These are phyloP conservation scores for Panicum miliaceum DNA, from an alignment of 176 grass and related monocot species.

Conservation along the genomic window DNA sequence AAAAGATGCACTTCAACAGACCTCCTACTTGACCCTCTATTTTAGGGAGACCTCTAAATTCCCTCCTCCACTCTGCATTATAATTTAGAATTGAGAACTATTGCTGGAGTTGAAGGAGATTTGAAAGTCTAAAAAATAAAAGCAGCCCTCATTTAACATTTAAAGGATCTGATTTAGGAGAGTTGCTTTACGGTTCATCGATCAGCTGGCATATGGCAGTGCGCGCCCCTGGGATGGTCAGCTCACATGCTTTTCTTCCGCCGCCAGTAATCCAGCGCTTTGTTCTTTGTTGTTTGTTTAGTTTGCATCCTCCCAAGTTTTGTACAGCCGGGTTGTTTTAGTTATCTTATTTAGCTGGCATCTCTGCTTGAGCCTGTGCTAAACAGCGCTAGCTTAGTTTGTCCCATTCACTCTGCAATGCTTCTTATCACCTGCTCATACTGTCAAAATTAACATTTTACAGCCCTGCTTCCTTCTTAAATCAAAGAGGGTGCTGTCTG, in stretches of 20 bases:
- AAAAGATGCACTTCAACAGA: no score
- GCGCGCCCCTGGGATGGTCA: background rate
- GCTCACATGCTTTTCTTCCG: background rate
- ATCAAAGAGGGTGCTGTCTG: no score
- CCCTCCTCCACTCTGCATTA: no score
- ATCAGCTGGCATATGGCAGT: slow-evolving; percentile 4
- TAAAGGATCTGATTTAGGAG: no score
- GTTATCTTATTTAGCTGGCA: background rate
- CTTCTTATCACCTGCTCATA: background rate
- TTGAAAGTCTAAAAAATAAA: no score
- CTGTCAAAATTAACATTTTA: slow-evolving; percentile 1
- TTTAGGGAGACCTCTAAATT: no score
- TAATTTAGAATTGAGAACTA: no score
- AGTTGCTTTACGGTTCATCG: background rate
- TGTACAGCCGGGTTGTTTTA: background rate
- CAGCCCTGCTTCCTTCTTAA: background rate
- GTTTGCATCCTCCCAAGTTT: background rate
- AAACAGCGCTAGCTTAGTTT: background rate
- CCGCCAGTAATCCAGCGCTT: background rate
- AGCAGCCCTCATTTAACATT: no score
- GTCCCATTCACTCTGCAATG: background rate
- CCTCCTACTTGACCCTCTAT: no score
- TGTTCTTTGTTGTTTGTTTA: slow-evolving; percentile 6
- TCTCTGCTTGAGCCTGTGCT: no score
- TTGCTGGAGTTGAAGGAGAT: no score